Percentiles rank a stretch among this genome's conserved stretches.
Evolutionary conservation across 805 yeast genomes (phyloP).

Genomic region (Osmozyma mogii): DNA sequence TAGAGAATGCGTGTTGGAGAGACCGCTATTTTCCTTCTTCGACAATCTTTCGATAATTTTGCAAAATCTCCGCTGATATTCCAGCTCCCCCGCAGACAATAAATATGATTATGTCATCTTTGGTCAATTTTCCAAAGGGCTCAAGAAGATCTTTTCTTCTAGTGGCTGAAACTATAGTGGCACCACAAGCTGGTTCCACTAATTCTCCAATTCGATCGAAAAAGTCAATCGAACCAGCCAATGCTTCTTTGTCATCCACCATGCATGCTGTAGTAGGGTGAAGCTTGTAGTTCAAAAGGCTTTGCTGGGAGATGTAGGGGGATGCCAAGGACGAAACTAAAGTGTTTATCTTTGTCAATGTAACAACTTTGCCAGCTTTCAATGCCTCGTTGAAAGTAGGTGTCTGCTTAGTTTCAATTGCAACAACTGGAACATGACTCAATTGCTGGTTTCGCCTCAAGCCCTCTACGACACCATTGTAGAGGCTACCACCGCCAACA

Average conservation of each 20-base stretch:
- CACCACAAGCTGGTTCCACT: conserved; percentile 31
- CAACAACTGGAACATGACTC: conserved; percentile 16
- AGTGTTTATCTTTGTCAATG: conserved; percentile 14
- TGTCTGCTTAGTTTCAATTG: conserved; percentile 21
- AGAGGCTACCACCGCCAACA: conserved; percentile 30
- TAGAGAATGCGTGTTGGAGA: too few relatives aligned
- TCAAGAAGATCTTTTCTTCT: conserved; percentile 9
- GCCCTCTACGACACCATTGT: conserved; percentile 22
- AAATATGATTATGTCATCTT: conserved; percentile 5
- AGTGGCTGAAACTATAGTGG: conserved; percentile 13
- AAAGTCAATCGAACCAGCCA: conserved; percentile 14
- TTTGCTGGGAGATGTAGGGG: conserved; percentile 17
- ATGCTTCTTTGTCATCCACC: conserved; percentile 21
- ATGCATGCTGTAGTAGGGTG: conserved; percentile 12
- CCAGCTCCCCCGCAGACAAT: conserved; percentile 25
- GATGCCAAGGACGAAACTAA: conserved; percentile 22
- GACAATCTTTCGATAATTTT: conserved; percentile 7
- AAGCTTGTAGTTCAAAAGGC: conserved; percentile 11
- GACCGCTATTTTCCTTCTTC: background rate
- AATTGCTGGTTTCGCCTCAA: conserved; percentile 10
- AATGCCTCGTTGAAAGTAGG: conserved; percentile 17
- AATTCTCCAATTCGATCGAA: conserved; percentile 15
- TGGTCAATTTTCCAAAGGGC: too few relatives aligned
- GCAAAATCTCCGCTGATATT: conserved; percentile 5
- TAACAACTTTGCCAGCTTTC: conserved; percentile 12